Base-by-base conservation (phyloP, 1,284 basidiomycete species). In the Porphyrellus sp. region DNA sequence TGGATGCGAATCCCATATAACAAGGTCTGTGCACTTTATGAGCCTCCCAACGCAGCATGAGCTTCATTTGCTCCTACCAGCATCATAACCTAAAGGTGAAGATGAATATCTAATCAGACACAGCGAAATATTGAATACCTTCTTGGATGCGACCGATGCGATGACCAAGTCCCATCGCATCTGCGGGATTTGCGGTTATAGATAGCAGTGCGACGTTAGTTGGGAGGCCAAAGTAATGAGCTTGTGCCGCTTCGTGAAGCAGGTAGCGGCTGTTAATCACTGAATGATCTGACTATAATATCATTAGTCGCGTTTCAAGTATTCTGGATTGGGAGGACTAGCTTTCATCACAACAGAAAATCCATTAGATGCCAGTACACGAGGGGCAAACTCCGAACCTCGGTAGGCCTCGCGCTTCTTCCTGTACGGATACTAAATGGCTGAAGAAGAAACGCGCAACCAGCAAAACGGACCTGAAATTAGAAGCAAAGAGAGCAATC, bases 401-500 rank as follows among this genome's bases (percentile, higher is more conserved):
- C 83, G 73, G 69, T 81, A 87, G 0, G 82, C 74, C 60, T 86
- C 84, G 5, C 79, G 76, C 67, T 86, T 86, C 70, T 84, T 85
- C 38, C 79, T 75, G 13, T 30, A 41, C 4, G 27, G 8, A 35
- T 11, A 18, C 41, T 18, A 30, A 16, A 12, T 30, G 20, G 34
- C 8, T 13, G 8, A 28, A 18, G 20, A 35, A 46, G 5, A 11
- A 13, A 33, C 38, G 11, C 28, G 12, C 5, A 31, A 21, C 1
- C 7, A 6, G n/a, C 52, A 28, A 11, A 9, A 25, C 46, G 13
- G 57, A 76, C 74, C 75, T 69, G 60, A 75, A 69, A 58, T 75
- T 78, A 41, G 81, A 83, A n/a, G 85, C 81, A 60, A 89, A 89
- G 51, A 91, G 73, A 8, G 88, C 87, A 23, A 88, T 73, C 7